These are phyloP conservation scores for Sesbania bispinosa DNA, from an alignment of 306 rosid species.

Conservation along the genomic window DNA sequence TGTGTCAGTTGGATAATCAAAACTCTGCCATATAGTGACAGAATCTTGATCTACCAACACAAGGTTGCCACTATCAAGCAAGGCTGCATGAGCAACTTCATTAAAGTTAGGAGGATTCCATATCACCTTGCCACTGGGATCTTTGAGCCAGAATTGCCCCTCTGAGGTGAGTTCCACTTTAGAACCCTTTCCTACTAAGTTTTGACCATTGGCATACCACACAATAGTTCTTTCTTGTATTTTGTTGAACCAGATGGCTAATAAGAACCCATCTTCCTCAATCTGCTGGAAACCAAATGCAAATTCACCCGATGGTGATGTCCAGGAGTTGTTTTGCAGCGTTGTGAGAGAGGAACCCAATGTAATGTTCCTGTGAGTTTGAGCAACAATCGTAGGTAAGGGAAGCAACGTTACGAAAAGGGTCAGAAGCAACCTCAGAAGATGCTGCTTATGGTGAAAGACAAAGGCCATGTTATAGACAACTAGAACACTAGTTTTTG, in stretches of 20 bases:
- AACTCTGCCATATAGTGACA: constrained; percentile 28
- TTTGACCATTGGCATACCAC: constrained; percentile 39
- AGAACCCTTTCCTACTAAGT: constrained; percentile 29
- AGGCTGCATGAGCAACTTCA: constrained; percentile 9
- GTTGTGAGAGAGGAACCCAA: constrained; percentile 33
- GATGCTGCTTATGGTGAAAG: too few relatives aligned
- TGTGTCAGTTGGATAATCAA: constrained; percentile 39
- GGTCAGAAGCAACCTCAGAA: not conserved
- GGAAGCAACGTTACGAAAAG: not conserved
- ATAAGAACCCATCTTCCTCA: constrained; percentile 19
- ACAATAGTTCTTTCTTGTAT: constrained; percentile 35
- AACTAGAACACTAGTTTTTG: too few relatives aligned
- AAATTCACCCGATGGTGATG: constrained; percentile 40
- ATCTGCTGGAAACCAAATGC: constrained; percentile 45
- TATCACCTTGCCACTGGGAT: constrained; percentile 18
- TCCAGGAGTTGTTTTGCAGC: not conserved
- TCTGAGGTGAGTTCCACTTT: constrained; percentile 21
- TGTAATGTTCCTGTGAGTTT: constrained; percentile 12
- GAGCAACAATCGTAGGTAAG: not conserved
- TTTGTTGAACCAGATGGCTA: constrained; percentile 49
- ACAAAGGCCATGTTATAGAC: too few relatives aligned
- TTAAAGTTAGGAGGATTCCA: constrained; percentile 1
- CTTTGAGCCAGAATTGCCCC: constrained; percentile 29
- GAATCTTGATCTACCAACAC: constrained; percentile 6
- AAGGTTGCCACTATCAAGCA: constrained; percentile 31